These are phyloP conservation scores for Vitis hybrid DNA, from an alignment of 177 flowering plant genomes.

Conservation along the genomic window DNA sequence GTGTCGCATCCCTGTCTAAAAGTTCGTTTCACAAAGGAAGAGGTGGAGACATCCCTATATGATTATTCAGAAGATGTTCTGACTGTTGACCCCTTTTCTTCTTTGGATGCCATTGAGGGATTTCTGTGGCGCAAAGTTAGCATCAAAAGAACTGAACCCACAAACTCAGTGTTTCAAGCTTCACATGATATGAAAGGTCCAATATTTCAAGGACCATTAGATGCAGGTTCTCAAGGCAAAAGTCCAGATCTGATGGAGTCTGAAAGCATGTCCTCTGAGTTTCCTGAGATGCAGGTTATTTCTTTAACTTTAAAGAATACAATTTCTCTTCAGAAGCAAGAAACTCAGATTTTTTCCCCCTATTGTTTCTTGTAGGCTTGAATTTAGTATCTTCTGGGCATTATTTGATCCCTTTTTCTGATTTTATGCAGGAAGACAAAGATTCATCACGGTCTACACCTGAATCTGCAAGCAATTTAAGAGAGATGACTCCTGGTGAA, in stretches of 20 bases:
- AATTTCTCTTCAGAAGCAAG: no score
- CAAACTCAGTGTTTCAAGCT: constrained; percentile 17
- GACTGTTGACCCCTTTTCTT: constrained; percentile 72
- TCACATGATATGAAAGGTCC: constrained; percentile 13
- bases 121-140: constrained; percentile 67
- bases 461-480: constrained; percentile 15
- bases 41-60: constrained; percentile 50
- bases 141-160: constrained; percentile 12
- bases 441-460: constrained; percentile 17
- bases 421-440: constrained; percentile 27
- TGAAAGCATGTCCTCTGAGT: constrained; percentile 22
- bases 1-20: constrained; percentile 61
- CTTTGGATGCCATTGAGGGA: constrained; percentile 63
- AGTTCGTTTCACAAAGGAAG: constrained; percentile 66
- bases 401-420: background rate
- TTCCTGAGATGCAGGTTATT: constrained; percentile 37
- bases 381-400: background rate
- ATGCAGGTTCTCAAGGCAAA: constrained; percentile 23
- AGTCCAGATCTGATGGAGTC: constrained; percentile 19
- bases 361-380: no score
- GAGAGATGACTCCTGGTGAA: constrained; percentile 11
- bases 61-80: constrained; percentile 46
- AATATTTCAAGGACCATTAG: constrained; percentile 13
- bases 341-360: no score
- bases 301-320: no score